Conservation (phyloP, 352 stramenopile species). For the Globisporangium carolinianum region DNA sequence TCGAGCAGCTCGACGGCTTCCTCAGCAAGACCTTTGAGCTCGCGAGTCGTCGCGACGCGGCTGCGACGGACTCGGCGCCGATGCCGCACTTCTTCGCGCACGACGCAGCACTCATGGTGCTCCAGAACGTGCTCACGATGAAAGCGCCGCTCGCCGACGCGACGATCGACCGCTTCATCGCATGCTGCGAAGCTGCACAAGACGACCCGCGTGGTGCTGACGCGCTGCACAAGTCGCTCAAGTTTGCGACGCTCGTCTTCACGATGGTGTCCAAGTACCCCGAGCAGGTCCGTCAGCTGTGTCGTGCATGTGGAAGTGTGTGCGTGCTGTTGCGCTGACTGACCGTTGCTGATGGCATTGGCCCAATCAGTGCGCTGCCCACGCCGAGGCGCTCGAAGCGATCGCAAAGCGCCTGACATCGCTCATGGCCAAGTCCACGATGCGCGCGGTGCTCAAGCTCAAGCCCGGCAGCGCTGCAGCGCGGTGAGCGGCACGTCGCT, state of each 20-base stretch:
- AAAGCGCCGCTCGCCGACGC: constrained; percentile 37
- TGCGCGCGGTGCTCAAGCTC: constrained; percentile 62
- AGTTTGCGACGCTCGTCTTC: constrained; percentile 60
- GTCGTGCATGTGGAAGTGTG: neutral
- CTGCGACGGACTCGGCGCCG: neutral
- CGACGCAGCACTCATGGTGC: constrained; percentile 58
- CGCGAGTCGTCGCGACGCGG: constrained; percentile 4
- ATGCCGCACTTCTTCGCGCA: constrained; percentile 40
- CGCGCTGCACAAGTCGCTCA: constrained; percentile 35
- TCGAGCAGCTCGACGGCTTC: constrained; percentile 43
- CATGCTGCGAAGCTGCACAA: constrained; percentile 30
- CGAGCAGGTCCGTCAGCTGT: constrained; percentile 15
- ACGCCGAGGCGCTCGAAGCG: constrained; percentile 37
- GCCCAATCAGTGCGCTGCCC: constrained; percentile 18
- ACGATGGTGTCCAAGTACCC: constrained; percentile 59
- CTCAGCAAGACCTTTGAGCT: constrained; percentile 23
- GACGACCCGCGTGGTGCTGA: constrained; percentile 25
- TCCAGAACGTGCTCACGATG: constrained; percentile 63
- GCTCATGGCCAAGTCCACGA: constrained; percentile 57
- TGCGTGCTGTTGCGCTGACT: no score
- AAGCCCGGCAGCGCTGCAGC: constrained; percentile 13
- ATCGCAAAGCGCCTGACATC: constrained; percentile 40
- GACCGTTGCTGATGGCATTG: no score
- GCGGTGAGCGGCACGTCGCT: neutral
- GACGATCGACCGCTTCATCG: constrained; percentile 44